Conservation (phyloP, 176 grass and related monocot species). For the Oropetium thomaeum region DNA sequence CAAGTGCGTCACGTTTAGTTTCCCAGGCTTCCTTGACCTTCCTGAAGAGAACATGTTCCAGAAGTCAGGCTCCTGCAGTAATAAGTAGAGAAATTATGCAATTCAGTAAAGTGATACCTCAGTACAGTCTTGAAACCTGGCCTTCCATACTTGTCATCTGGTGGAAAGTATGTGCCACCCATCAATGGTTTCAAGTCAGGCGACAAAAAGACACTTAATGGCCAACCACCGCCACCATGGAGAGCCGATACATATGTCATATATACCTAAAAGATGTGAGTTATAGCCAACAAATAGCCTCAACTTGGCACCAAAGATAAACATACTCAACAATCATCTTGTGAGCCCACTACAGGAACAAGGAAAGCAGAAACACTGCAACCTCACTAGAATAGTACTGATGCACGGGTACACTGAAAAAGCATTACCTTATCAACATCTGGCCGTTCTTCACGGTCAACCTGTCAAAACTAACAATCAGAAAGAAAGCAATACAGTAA, state of each 20-base stretch:
- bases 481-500: constrained; percentile 37
- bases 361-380: not conserved
- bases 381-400: not conserved
- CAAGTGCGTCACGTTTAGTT: constrained; percentile 74
- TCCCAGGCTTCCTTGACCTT: constrained; percentile 95
- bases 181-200: constrained; percentile 83
- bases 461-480: constrained; percentile 75
- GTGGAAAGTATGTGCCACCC: constrained; percentile 98
- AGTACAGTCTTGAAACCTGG: constrained; percentile 94
- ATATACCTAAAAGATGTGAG: constrained; percentile 62
- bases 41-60: constrained; percentile 33
- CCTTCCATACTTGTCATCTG: constrained; percentile 85
- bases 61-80: not conserved
- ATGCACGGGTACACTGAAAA: not conserved
- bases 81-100: not conserved
- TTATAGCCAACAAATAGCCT: not conserved
- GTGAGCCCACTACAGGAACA: not conserved
- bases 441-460: constrained; percentile 87
- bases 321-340: not conserved
- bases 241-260: constrained; percentile 90
- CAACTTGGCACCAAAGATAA: not conserved
- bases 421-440: constrained; percentile 95
- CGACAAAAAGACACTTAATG: constrained; percentile 88
- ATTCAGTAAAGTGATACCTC: constrained; percentile 45
- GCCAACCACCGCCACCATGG: constrained; percentile 91